phyloP scores from a whole-genome alignment of 169 alveolate species.

The Theileria parva region DNA sequence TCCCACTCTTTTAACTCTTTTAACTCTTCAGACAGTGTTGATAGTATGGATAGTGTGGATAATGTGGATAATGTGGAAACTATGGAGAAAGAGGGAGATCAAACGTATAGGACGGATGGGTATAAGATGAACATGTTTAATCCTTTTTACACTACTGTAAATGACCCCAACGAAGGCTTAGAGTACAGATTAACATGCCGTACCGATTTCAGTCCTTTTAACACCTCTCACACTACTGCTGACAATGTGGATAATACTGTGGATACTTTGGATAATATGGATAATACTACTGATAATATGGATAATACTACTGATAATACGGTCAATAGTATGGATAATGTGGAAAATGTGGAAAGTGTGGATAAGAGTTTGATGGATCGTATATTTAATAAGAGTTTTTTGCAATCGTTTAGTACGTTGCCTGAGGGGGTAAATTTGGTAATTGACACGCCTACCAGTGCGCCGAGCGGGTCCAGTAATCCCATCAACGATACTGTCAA shows the following conservation, averaged over 20 bases:
- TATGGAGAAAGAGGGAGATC: too few species aligned
- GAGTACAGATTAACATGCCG: constrained; percentile 2
- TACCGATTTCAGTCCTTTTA: background rate
- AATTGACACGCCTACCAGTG: constrained; percentile 5
- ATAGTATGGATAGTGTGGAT: too few species aligned
- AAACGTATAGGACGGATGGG: too few species aligned
- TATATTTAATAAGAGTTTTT: constrained; percentile 2
- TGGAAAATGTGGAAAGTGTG: too few species aligned
- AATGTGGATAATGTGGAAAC: too few species aligned
- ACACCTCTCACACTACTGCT: background rate
- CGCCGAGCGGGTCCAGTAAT: too few species aligned
- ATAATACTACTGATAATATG: background rate
- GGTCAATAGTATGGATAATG: background rate
- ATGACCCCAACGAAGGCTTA: background rate
- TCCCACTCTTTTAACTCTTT: too few species aligned
- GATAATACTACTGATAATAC: background rate
- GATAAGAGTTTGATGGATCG: background rate
- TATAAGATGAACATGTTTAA: too few species aligned
- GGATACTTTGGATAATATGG: background rate
- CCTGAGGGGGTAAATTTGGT: constrained; percentile 20
- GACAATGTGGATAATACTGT: background rate
- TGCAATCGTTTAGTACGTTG: constrained; percentile 13
- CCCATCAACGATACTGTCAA: background rate
- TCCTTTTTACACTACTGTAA: background rate
- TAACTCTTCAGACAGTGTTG: too few species aligned